Evolutionary conservation across 1,139 yeast genomes (phyloP).

Genomic region (Candida albicans): DNA sequence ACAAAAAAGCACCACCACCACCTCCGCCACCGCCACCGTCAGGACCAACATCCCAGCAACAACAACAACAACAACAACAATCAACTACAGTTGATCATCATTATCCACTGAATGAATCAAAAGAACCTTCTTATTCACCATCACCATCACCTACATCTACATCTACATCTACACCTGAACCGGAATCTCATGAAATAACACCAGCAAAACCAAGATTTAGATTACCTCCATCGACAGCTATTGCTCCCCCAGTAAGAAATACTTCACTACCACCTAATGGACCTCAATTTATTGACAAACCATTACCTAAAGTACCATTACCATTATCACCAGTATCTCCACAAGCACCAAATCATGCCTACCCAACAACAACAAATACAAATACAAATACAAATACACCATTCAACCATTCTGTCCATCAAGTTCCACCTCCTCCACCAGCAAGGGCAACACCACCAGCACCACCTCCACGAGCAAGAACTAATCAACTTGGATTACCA

Average conservation of each 20-base stretch:
- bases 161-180: conserved; percentile 13
- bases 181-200: conserved; percentile 12
- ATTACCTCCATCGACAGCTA: conserved; percentile 28
- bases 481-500: conserved; percentile 18
- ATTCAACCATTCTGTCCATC: conserved; percentile 5
- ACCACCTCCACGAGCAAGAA: conserved; percentile 15
- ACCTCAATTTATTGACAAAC: conserved; percentile 6
- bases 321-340: conserved; percentile 9
- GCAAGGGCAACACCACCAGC: conserved; percentile 18
- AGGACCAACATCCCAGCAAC: conserved; percentile 8
- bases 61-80: conserved; percentile 9
- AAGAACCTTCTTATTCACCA: conserved; percentile 8
- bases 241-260: conserved; percentile 34
- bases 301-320: conserved; percentile 6
- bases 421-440: conserved; percentile 12
- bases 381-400: conserved; percentile 7
- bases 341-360: conserved; percentile 2
- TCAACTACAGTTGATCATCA: conserved; percentile 8
- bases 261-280: conserved; percentile 24
- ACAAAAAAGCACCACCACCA: conserved; percentile 48
- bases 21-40: conserved; percentile 37
- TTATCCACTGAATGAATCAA: conserved; percentile 10
- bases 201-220: conserved; percentile 22
- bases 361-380: conserved; percentile 2
- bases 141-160: conserved; percentile 14